phyloP scores from a whole-genome alignment of 1,139 yeast genomes.

The Suhomyces maxii region DNA sequence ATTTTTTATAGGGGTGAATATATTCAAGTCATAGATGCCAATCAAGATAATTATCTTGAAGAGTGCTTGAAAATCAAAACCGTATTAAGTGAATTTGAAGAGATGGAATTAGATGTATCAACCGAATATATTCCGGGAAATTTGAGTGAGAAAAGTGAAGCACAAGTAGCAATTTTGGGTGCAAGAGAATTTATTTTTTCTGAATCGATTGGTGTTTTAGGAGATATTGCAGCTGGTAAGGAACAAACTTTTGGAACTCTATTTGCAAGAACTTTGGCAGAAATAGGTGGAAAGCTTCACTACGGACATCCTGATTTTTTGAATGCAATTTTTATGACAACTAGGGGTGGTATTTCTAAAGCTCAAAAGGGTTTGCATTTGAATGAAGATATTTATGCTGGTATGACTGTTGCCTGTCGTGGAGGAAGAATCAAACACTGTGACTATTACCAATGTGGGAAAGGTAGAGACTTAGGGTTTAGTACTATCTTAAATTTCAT shows the following conservation, averaged over 20 bases:
- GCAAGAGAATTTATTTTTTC: constrained; percentile 88
- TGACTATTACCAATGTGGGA: constrained; percentile 88
- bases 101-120: constrained; percentile 35
- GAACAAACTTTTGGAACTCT: constrained; percentile 92
- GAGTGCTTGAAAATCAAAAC: constrained; percentile 57
- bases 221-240: constrained; percentile 92
- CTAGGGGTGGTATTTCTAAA: constrained; percentile 87
- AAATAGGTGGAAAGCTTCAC: constrained; percentile 83
- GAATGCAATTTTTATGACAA: constrained; percentile 82
- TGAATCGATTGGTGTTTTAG: constrained; percentile 80
- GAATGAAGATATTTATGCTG: constrained; percentile 91
- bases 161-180: constrained; percentile 81
- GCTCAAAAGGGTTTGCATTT: constrained; percentile 85
- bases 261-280: constrained; percentile 82
- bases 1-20: constrained; percentile 55
- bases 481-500: constrained; percentile 82
- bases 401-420: constrained; percentile 76
- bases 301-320: constrained; percentile 92
- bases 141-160: constrained; percentile 19
- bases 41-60: constrained; percentile 56
- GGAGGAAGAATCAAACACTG: constrained; percentile 89
- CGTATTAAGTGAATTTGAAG: constrained; percentile 60
- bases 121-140: constrained; percentile 50
- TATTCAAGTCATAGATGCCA: constrained; percentile 55
- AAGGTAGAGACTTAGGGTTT: constrained; percentile 87